phyloP scores from a whole-genome alignment of 768 basidiomycete species.

The Mycena galopus region DNA sequence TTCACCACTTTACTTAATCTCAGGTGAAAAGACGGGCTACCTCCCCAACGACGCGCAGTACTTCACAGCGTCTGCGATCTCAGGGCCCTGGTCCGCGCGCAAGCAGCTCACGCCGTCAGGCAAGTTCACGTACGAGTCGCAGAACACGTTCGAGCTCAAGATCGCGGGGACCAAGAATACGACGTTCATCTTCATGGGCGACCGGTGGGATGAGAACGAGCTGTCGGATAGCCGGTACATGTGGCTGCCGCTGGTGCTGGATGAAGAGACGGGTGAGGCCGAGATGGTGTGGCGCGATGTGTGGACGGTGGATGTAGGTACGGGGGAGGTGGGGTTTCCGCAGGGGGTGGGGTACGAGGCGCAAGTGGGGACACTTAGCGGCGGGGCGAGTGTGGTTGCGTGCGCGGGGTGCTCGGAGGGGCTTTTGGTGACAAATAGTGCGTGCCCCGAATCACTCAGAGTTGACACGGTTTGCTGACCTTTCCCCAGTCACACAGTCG shows the following conservation, averaged over 20 bases:
- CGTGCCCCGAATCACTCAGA: slow-evolving; percentile 6
- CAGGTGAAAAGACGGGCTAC: slow-evolving; percentile 28
- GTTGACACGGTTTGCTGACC: slow-evolving; percentile 14
- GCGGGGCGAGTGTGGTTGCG: slow-evolving; percentile 19
- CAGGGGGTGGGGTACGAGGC: slow-evolving; percentile 22
- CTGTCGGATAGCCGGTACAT: slow-evolving; percentile 27
- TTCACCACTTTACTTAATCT: slow-evolving; percentile 11
- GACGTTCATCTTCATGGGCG: slow-evolving; percentile 28
- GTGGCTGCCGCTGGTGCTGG: slow-evolving; percentile 26
- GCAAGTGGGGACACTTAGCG: slow-evolving; percentile 15
- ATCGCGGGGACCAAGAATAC: slow-evolving; percentile 23
- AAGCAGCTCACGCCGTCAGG: slow-evolving; percentile 25
- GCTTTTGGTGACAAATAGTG: slow-evolving; percentile 26
- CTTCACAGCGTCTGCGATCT: slow-evolving; percentile 21
- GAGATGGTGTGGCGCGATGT: slow-evolving; percentile 26
- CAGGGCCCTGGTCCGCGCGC: slow-evolving; percentile 27
- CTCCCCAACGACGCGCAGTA: slow-evolving; percentile 31
- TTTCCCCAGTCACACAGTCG: slow-evolving; percentile 19
- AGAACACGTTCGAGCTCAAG: slow-evolving; percentile 28
- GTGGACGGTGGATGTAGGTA: slow-evolving; percentile 25
- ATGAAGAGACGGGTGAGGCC: slow-evolving; percentile 18
- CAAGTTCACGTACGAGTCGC: slow-evolving; percentile 25
- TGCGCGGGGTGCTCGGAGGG: slow-evolving; percentile 24
- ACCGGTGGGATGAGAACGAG: slow-evolving; percentile 21
- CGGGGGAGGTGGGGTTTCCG: slow-evolving; percentile 27